phyloP scores from a whole-genome alignment of 257 asterid genomes.

The Paraleonurus japonicus region DNA sequence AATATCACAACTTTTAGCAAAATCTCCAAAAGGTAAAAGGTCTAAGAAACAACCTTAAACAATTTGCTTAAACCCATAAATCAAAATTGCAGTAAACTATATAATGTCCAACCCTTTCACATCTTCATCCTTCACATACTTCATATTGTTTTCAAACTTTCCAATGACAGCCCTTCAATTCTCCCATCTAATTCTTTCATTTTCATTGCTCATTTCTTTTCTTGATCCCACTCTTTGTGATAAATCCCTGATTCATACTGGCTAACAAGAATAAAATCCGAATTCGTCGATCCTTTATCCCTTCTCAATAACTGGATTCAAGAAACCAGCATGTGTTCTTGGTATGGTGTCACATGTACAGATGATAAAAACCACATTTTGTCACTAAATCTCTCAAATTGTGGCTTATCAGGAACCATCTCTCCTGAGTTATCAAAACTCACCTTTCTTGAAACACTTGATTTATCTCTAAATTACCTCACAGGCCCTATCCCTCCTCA shows the following conservation, averaged over 20 bases:
- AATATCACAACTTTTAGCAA: constrained; percentile 31
- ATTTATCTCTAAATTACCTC: constrained; percentile 62
- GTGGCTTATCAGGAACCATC: constrained; percentile 55
- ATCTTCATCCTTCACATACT: constrained; percentile 20
- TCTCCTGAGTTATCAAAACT: constrained; percentile 59
- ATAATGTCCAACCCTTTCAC: constrained; percentile 22
- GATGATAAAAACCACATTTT: constrained; percentile 42
- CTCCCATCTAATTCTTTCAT: constrained; percentile 40
- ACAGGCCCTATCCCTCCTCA: constrained; percentile 62
- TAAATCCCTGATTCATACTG: constrained; percentile 44
- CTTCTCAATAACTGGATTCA: constrained; percentile 64
- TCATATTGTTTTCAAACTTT: background rate
- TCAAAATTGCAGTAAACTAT: constrained; percentile 39
- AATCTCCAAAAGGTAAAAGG: constrained; percentile 30
- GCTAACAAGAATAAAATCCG: constrained; percentile 61
- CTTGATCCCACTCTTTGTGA: constrained; percentile 31
- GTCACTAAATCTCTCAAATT: constrained; percentile 56
- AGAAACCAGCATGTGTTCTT: constrained; percentile 52
- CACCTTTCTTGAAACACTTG: constrained; percentile 53
- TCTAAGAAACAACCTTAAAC: constrained; percentile 25
- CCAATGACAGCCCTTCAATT: constrained; percentile 46
- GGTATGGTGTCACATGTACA: constrained; percentile 80
- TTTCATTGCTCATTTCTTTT: constrained; percentile 30
- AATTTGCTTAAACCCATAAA: constrained; percentile 11
- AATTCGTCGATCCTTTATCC: constrained; percentile 54